Base-by-base conservation (phyloP, 306 rosid genomes). In the Mimosa bimucronata region DNA sequence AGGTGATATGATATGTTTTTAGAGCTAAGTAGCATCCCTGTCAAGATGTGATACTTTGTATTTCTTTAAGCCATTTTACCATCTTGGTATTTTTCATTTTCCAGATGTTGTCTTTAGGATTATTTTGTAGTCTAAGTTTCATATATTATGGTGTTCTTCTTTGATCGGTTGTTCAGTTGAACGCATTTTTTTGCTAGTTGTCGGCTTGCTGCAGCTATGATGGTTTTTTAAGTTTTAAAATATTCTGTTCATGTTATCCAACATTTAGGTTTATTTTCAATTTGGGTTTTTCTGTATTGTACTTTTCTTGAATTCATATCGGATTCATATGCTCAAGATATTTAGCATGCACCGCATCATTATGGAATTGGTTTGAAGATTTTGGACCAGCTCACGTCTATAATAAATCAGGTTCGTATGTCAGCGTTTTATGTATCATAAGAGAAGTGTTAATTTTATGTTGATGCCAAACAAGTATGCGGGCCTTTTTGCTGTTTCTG, bases 321-420 rank as follows among this genome's bases (percentile, higher is more conserved):
- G 34, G 76, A 78, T n/a, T 79, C 77, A 62, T 73, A 66, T 31
- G 71, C 79, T 86, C 70, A 21, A 50, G 72, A 9, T 37, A 29
- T 55, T 77, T 23, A 60, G 67, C 89, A 86, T 87, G 83, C 87
- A 80, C 83, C 85, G 21, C 73, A 74, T 77, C 85, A 83, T 77
- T 86, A 69, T 86, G 87, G 81, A 53, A 77, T 86, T 80, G 89
- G 89, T 68, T 86, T 86, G 85, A 86, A 46, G 87, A 86, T 86
- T 73, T 61, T 86, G 83, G 81, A 77, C 65, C 89, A 83, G 34
- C 85, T 86, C 41, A 83, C 83, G 83, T 86, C 83, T 8, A 87
- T 83, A 83, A 83, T 86, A 60, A 86, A 86, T 83, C 89, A 86
- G 89, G 89, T 86, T 71, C 50, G 87, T 58, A 4, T 67, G 34